Conservation (phyloP, 225 moss, liverwort and hornwort species). For the Bryoerythrophyllum caledonicum region DNA sequence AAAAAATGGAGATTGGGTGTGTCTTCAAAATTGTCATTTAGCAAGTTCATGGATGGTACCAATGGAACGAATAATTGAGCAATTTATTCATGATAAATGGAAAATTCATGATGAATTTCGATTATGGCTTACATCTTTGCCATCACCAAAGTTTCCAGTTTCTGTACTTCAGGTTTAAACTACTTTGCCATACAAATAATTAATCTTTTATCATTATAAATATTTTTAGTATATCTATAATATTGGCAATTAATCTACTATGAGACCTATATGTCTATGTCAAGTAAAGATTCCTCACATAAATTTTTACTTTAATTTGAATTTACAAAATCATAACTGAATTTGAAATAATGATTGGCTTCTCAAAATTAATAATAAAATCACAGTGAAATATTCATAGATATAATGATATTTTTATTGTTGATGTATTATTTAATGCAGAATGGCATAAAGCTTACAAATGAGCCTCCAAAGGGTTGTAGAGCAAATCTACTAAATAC, state of each 20-base stretch:
- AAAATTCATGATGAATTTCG: slow-evolving; percentile 80
- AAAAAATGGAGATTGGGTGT: slow-evolving; percentile 90
- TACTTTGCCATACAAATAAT: too few species aligned
- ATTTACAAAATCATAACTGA: neutral
- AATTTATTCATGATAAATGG: slow-evolving; percentile 52
- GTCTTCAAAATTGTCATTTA: slow-evolving; percentile 89
- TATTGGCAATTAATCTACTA: too few species aligned
- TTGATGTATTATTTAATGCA: neutral
- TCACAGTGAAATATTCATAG: fast-evolving
- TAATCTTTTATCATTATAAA: too few species aligned
- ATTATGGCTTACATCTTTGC: slow-evolving; percentile 83
- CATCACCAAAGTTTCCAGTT: slow-evolving; percentile 77
- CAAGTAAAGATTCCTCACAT: too few species aligned
- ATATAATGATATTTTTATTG: fast-evolving
- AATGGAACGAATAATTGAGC: slow-evolving; percentile 88
- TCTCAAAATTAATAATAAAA: neutral
- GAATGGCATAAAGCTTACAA: slow-evolving; percentile 98
- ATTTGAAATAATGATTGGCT: too few species aligned
- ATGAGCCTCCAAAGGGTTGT: slow-evolving; percentile 92
- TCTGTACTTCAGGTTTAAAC: slow-evolving; percentile 74
- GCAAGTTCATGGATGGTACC: slow-evolving; percentile 95
- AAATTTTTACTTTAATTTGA: neutral
- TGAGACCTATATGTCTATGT: neutral
- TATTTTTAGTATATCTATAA: neutral
- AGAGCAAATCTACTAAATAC: slow-evolving; percentile 83